These are phyloP conservation scores for Plasmodium sp. DNA, from an alignment of 169 alveolate species.

Conservation along the genomic window DNA sequence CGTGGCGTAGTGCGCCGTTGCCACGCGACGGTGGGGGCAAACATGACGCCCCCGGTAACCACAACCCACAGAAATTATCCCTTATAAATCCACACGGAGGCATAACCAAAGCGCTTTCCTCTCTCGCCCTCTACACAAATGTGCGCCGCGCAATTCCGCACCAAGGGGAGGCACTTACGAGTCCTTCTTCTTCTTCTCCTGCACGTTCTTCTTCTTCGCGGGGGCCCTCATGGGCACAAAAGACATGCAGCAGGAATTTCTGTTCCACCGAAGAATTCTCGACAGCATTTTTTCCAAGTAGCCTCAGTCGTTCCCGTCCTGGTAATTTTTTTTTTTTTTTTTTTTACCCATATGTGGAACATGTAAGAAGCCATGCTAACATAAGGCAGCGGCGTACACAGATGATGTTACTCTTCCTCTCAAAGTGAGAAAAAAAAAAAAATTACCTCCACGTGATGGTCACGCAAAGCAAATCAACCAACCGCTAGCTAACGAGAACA, in stretches of 20 bases:
- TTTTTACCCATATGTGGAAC: not conserved
- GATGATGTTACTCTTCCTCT: not conserved
- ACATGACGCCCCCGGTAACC: not conserved
- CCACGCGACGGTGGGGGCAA: not conserved
- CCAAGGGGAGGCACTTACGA: conserved; percentile 5
- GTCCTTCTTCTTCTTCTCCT: conserved; percentile 69
- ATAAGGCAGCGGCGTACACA: not conserved
- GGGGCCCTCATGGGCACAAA: conserved; percentile 75
- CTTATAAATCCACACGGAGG: not conserved
- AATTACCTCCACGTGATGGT: not conserved
- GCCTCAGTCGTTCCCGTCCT: not conserved
- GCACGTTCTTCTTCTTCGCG: conserved; percentile 37
- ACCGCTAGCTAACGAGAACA: not conserved
- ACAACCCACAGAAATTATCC: not conserved
- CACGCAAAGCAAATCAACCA: not conserved
- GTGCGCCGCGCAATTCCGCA: not conserved
- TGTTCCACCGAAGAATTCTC: conserved; percentile 27
- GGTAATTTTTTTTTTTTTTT: not conserved
- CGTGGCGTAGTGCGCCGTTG: not conserved
- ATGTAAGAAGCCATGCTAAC: not conserved
- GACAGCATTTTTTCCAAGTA: conserved; percentile 30
- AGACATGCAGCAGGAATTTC: conserved; percentile 38
- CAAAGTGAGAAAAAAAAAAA: not conserved
- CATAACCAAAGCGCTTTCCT: not conserved
- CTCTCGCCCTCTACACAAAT: not conserved